A percentile compares a stretch with the other conserved stretches of the same genome.
Evolutionary conservation across 768 basidiomycete species (phyloP).

Genomic region (Rhodocollybia butyracea): DNA sequence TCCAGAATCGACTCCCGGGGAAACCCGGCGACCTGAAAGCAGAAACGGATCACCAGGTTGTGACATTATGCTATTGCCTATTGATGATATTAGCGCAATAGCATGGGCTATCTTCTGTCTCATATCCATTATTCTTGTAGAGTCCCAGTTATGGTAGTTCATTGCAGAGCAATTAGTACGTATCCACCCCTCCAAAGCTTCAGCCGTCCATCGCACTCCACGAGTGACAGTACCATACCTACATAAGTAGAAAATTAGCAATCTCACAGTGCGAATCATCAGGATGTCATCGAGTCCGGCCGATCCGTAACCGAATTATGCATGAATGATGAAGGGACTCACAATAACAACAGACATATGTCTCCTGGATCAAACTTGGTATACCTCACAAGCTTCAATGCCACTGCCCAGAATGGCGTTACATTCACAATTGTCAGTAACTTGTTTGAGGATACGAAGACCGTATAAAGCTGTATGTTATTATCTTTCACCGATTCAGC

Average conservation of each 20-base stretch:
- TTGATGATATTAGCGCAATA: constrained; percentile 21
- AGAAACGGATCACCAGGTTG: neutral
- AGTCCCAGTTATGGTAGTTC: constrained; percentile 51
- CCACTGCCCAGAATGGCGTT: constrained; percentile 69
- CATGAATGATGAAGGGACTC: constrained; percentile 22
- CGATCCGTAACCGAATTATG: no score
- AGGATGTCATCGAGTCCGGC: no score
- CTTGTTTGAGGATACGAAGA: constrained; percentile 53
- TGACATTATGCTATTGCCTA: constrained; percentile 1
- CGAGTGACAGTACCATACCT: constrained; percentile 55
- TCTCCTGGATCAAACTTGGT: constrained; percentile 59
- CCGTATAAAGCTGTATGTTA: constrained; percentile 52
- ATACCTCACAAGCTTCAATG: constrained; percentile 70
- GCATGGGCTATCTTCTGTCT: constrained; percentile 53
- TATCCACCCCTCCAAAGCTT: constrained; percentile 57
- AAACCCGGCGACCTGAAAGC: neutral
- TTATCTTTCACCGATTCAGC: constrained; percentile 44
- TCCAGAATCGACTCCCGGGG: neutral
- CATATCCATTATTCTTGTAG: constrained; percentile 41
- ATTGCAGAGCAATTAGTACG: constrained; percentile 58
- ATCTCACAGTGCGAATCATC: no score
- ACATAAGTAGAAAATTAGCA: constrained; percentile 15
- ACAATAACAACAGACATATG: constrained; percentile 65
- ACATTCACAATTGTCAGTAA: constrained; percentile 54
- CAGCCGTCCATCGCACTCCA: constrained; percentile 51